A percentile compares a stretch with the other conserved stretches of the same genome.
Evolutionary conservation across 202 grass and related monocot genomes (phyloP).

Genomic region (Schoenoplectus tabernaemontani): DNA sequence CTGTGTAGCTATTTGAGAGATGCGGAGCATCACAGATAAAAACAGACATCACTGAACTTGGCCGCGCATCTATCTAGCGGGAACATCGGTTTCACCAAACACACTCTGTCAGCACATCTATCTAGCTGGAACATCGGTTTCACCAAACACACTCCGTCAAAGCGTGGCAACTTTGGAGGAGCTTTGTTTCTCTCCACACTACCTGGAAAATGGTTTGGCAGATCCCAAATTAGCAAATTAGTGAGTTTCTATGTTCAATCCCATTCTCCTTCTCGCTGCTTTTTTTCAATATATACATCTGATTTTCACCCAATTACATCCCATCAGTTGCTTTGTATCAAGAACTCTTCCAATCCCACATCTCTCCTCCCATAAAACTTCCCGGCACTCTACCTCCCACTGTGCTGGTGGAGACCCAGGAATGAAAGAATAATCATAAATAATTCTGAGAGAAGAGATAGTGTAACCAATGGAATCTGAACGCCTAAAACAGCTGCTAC

Average conservation of each 20-base stretch:
- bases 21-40: not conserved
- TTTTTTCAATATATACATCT: conserved; percentile 15
- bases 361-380: not conserved
- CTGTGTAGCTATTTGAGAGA: not conserved
- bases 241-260: not conserved
- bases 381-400: conserved; percentile 23
- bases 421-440: conserved; percentile 23
- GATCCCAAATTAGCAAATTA: conserved; percentile 10
- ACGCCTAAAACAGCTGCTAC: conserved; percentile 51
- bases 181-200: not conserved
- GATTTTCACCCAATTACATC: not conserved
- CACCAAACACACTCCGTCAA: not conserved
- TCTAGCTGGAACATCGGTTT: not conserved
- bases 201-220: conserved; percentile 4
- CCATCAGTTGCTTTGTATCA: not conserved
- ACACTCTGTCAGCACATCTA: not conserved
- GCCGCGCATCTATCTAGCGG: not conserved
- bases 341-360: not conserved
- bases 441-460: conserved; percentile 23
- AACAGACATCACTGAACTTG: not conserved
- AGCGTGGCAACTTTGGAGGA: not conserved
- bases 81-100: not conserved
- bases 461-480: conserved; percentile 52
- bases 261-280: not conserved
- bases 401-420: conserved; percentile 43